phyloP scores from a whole-genome alignment of 192 early-diverging fungal species.

The Coemansia sp. region DNA sequence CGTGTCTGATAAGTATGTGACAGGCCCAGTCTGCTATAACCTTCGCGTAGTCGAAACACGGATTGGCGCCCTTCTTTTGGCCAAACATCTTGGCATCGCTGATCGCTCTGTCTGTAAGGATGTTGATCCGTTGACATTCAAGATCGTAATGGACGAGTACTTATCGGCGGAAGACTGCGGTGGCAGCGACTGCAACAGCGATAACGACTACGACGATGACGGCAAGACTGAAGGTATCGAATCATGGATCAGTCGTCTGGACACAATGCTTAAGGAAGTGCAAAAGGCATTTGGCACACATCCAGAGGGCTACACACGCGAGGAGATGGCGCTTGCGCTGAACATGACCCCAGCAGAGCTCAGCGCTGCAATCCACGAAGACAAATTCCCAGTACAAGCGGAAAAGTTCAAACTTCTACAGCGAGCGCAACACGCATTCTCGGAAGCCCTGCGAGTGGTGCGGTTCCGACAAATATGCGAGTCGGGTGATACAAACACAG shows the following conservation, averaged over 20 bases:
- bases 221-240: constrained; percentile 9
- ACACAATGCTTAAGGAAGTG: constrained; percentile 20
- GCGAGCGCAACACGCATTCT: constrained; percentile 80
- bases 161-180: constrained; percentile 15
- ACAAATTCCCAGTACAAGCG: constrained; percentile 58
- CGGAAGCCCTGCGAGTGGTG: constrained; percentile 72
- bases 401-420: constrained; percentile 72
- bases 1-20: constrained; percentile 80
- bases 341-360: constrained; percentile 44
- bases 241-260: constrained; percentile 35
- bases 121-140: constrained; percentile 62
- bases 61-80: constrained; percentile 68
- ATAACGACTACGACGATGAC: not conserved
- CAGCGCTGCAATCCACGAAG: constrained; percentile 47
- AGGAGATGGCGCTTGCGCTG: constrained; percentile 43
- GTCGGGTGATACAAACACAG: constrained; percentile 12
- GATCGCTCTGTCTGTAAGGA: constrained; percentile 45
- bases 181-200: not conserved
- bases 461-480: constrained; percentile 49
- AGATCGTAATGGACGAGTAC: constrained; percentile 45
- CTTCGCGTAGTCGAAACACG: constrained; percentile 90
- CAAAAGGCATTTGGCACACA: constrained; percentile 17
- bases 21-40: constrained; percentile 88
- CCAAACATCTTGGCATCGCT: constrained; percentile 52
- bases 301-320: constrained; percentile 34